A percentile compares a stretch with the other conserved stretches of the same genome.
Conservation (phyloP, 192 early-diverging fungal genomes). For the Entomortierella chlamydospora region DNA sequence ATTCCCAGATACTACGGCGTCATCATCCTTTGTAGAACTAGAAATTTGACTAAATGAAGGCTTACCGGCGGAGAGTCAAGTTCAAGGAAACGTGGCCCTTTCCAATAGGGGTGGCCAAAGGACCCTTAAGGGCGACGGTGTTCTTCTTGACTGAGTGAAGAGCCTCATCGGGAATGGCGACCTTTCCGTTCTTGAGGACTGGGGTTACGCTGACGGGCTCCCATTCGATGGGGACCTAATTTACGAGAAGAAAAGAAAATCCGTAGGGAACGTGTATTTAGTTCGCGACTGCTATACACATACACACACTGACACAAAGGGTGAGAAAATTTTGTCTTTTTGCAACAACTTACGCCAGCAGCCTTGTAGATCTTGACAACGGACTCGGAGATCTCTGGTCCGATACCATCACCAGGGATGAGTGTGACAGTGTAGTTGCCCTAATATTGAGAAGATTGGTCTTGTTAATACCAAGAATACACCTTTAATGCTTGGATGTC, state of each 20-base stretch:
- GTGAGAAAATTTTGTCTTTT: background rate
- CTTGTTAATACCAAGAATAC: too few species aligned
- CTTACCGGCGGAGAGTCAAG: slow-evolving; percentile 76
- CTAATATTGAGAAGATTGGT: slow-evolving; percentile 21
- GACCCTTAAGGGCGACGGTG: slow-evolving; percentile 96
- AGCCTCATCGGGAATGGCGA: slow-evolving; percentile 93
- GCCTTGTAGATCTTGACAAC: slow-evolving; percentile 94
- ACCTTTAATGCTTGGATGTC: too few species aligned
- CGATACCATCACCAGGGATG: slow-evolving; percentile 99
- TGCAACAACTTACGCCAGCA: slow-evolving; percentile 71
- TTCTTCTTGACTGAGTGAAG: slow-evolving; percentile 92
- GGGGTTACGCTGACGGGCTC: slow-evolving; percentile 96
- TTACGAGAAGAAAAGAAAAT: background rate
- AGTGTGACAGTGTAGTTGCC: slow-evolving; percentile 92
- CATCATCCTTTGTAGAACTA: background rate
- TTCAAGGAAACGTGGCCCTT: slow-evolving; percentile 99
- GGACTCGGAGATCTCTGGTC: slow-evolving; percentile 95
- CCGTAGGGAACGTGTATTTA: background rate
- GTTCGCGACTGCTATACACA: too few species aligned
- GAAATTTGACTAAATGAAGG: too few species aligned
- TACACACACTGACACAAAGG: too few species aligned
- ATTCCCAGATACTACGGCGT: too few species aligned
- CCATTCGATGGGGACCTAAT: slow-evolving; percentile 96
- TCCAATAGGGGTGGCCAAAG: slow-evolving; percentile 97
- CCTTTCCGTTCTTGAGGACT: slow-evolving; percentile 90